Percentiles rank a stretch among this genome's conserved stretches.
These are phyloP conservation scores for Hypoxylon cercidicola DNA, from an alignment of 495 filamentous ascomycete genomes.

Conservation along the genomic window DNA sequence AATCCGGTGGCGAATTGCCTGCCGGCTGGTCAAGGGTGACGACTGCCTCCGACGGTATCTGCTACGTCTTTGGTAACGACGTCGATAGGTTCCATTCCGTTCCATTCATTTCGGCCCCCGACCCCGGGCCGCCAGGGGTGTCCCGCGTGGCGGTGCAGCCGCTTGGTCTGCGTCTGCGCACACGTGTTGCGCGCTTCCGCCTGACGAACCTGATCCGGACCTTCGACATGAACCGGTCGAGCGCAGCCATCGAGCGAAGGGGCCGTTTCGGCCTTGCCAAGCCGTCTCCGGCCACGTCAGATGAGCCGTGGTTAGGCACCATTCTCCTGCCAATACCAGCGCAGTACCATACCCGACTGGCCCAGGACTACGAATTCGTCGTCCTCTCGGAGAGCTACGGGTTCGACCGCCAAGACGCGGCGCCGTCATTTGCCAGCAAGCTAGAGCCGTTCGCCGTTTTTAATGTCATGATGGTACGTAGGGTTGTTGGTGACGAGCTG, in stretches of 20 bases:
- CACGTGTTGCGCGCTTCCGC: slow-evolving; percentile 1
- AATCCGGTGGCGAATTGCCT: not conserved
- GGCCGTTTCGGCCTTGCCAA: not conserved
- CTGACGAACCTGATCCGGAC: not conserved
- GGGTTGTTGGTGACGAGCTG: not conserved
- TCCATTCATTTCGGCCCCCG: not conserved
- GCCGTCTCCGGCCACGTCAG: slow-evolving; percentile 1
- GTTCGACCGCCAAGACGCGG: not conserved
- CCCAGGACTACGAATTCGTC: slow-evolving; percentile 2
- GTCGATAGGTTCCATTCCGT: not conserved
- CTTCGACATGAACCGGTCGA: not conserved
- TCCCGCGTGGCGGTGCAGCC: not conserved
- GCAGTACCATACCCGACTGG: not conserved
- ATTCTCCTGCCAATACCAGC: slow-evolving; percentile 1
- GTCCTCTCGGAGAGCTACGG: slow-evolving; percentile 6
- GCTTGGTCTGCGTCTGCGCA: not conserved
- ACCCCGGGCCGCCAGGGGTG: not conserved
- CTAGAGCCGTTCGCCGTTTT: not conserved
- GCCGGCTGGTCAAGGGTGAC: not conserved
- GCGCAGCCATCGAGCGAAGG: slow-evolving; percentile 1
- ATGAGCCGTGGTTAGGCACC: not conserved
- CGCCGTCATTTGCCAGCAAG: not conserved
- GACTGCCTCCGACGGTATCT: not conserved
- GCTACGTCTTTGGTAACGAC: not conserved
- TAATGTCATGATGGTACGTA: slow-evolving; percentile 3